Evolutionary conservation across 306 rosid species (phyloP), one percentile per base, ranked within the genome.

Genomic region (Cyclanthera cordifolia): DNA sequence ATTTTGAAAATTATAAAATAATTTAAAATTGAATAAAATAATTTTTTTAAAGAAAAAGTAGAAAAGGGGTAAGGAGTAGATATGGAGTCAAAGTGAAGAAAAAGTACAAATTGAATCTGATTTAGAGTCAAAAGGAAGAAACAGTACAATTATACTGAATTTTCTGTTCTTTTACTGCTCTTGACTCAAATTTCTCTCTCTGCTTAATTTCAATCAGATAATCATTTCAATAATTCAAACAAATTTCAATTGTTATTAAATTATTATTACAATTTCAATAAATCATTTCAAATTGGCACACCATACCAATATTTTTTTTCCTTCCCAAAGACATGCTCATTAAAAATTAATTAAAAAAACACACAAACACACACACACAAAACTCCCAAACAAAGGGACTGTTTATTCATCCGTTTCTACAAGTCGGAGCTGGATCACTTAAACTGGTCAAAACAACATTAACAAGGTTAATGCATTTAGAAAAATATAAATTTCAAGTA

Each of bases 71-170:
- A 11, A 20, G 65, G 45, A 57, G 65, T 34, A 34, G 47, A 48
- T n/a, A n/a, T 59, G 27, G 67, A 37, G 67, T 59, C 16, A 59
- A 34, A 59, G 37, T 32, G 67, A 34, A 34, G 47, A 32, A 34
- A 17, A 59, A 37, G 34, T 64, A 64, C 21, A 61, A 61, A 60
- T 11, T 32, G 3, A 59, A 61, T 61, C 16, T 19, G 50, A 37
- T 20, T 10, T 39, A 17, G 53, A 64, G 70, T 64, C 37, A 23
- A 64, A 64, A 64, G 30, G 21, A 43, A 45, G 70, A 12, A 21
- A 45, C 52, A 43, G 70, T 64, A 43, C 70, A 43, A 64, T 64
- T 64, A 64, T 43, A 64, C 21, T 64, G 51, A 63, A 39, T 12
- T 13, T 34, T 64, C 37, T 63, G 51, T 11, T 39, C 69, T 61